Conservation (phyloP, 1,139 yeast species). For the Saccharomyces uvarum region DNA sequence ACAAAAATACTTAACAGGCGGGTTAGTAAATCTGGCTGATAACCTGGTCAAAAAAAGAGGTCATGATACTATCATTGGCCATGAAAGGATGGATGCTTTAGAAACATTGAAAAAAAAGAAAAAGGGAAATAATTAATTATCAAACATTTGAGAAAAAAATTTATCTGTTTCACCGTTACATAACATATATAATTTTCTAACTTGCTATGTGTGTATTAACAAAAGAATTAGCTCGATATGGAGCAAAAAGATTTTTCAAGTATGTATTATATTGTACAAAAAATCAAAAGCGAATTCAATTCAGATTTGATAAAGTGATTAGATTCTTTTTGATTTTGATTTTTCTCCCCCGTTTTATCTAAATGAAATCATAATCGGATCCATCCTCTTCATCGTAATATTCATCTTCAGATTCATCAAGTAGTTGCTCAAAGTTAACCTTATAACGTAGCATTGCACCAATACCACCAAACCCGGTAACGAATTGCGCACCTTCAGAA, state of each 20-base stretch:
- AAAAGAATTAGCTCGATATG: neutral
- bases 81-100: constrained; percentile 60
- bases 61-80: constrained; percentile 66
- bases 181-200: constrained; percentile 1
- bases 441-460: constrained; percentile 95
- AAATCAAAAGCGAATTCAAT: constrained; percentile 2
- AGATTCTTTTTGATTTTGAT: neutral
- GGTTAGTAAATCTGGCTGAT: constrained; percentile 78
- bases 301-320: neutral
- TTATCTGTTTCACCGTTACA: neutral
- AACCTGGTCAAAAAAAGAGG: constrained; percentile 66
- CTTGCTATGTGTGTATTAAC: neutral
- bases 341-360: constrained; percentile 6
- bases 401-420: constrained; percentile 83
- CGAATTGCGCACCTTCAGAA: constrained; percentile 97
- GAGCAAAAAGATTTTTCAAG: constrained; percentile 3
- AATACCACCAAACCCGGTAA: constrained; percentile 96
- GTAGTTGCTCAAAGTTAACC: constrained; percentile 92
- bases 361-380: constrained; percentile 36
- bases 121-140: constrained; percentile 16
- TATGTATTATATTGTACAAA: constrained; percentile 6
- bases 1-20: constrained; percentile 77
- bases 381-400: constrained; percentile 74
- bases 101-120: constrained; percentile 47
- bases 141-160: constrained; percentile 1